Evolutionary conservation across 805 yeast species (phyloP), one percentile per base, ranked within the genome.

Genomic region (Kodamaea kaohsiungensis): DNA sequence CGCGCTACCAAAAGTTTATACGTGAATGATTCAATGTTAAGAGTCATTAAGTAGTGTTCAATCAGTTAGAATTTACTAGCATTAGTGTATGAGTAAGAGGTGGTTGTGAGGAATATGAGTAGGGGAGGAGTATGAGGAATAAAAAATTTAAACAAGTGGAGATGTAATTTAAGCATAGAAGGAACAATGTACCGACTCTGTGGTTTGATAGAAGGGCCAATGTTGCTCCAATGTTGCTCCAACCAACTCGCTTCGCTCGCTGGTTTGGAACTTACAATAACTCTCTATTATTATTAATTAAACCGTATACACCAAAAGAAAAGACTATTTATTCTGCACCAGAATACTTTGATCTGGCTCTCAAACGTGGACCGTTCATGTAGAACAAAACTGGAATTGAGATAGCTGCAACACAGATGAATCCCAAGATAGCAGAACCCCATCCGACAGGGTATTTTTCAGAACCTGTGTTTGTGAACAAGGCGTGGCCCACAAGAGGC

Each of bases 401-500:
- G 19, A 79, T 69, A 71, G 84, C 65, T 0, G 64, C 78, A 25
- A 77, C 46, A 2, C 76, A 61, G 38, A 81, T 60, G 58, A 80
- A 79, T 0, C 80, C 85, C 43, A 82, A 78, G 57, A 81, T 69
- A 2, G 76, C 62, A 1, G 80, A 57, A 2, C 86, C 88, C 86
- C 86, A 84, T 2, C 76, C 87, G n/a, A 81, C 82, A 1, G 88
- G 87, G 62, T 71, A 85, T 39, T 72, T 76, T 1, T 51, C 33
- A 47, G 78, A 76, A 7, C 77, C 78, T 52, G 82, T 68, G 59
- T 81, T 78, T 51, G 73, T 68, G 64, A 79, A 88, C 82, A 88
- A 77, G 37, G 82, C 80, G 43, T 75, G 64, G 6, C 88, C 87
- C 66, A 88, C 86, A 51, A 88, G 72, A 43, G 89, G 88, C 73